A percentile compares a stretch with the other conserved stretches of the same genome.
Evolutionary conservation across 139 green algal species (phyloP).

Genomic region (Tetradesmus lagerheimii): DNA sequence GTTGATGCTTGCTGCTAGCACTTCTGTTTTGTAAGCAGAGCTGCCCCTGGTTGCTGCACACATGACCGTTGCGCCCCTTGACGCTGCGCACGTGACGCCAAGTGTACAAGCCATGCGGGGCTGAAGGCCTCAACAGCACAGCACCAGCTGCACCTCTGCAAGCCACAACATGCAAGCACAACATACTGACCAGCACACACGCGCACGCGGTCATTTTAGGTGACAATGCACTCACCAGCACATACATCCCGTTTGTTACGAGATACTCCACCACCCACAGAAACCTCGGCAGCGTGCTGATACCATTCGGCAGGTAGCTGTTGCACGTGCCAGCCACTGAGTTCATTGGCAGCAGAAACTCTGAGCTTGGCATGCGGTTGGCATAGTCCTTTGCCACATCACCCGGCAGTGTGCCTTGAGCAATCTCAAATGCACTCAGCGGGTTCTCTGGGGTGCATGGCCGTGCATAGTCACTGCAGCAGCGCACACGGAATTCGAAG

Average conservation of each 20-base stretch:
- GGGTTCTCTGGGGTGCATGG: background rate
- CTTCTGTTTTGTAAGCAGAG: too few relatives aligned
- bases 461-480: slow-evolving; percentile 9
- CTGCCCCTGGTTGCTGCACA: too few relatives aligned
- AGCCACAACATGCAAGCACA: background rate
- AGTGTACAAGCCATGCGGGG: too few relatives aligned
- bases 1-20: too few relatives aligned
- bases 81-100: too few relatives aligned
- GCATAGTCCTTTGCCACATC: background rate
- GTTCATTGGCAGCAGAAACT: slow-evolving; percentile 3
- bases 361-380: background rate
- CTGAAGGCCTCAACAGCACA: background rate
- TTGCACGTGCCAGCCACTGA: slow-evolving; percentile 20
- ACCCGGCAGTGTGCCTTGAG: background rate
- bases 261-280: slow-evolving; percentile 68
- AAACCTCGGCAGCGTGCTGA: slow-evolving; percentile 54
- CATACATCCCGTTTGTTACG: slow-evolving; percentile 68
- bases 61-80: too few relatives aligned
- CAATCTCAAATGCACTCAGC: slow-evolving; percentile 1
- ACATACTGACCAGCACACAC: background rate
- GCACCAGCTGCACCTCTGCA: background rate
- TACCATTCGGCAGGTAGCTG: slow-evolving; percentile 56
- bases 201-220: too few relatives aligned
- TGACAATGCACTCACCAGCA: too few relatives aligned
- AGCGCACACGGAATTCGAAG: too few relatives aligned